Percentiles rank a stretch among this genome's conserved stretches.
Evolutionary conservation across 176 grass and related monocot species (phyloP).

Genomic region (Thinopyrum elongatum): DNA sequence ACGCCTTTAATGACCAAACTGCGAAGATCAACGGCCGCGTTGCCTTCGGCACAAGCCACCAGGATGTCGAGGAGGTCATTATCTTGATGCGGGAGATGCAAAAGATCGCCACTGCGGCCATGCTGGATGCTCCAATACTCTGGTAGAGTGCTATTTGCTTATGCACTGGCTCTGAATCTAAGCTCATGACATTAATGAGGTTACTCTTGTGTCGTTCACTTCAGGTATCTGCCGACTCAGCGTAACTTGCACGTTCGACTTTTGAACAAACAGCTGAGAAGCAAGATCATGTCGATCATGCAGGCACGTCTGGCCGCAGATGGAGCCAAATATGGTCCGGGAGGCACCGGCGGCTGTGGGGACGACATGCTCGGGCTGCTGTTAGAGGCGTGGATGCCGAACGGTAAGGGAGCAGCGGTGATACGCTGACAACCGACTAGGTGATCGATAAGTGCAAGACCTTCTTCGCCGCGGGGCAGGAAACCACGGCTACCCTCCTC

Average conservation of each 20-base stretch:
- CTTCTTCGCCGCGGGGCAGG: slow-evolving; percentile 45
- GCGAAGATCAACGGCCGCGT: slow-evolving; percentile 31
- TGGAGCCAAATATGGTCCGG: neutral
- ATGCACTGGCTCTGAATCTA: too few species aligned
- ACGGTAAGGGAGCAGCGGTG: neutral
- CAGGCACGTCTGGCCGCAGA: neutral
- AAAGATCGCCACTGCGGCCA: neutral
- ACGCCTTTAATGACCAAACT: slow-evolving; percentile 40
- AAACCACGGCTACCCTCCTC: slow-evolving; percentile 33
- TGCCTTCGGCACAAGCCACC: slow-evolving; percentile 29
- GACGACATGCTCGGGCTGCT: slow-evolving; percentile 49
- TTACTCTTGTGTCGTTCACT: neutral
- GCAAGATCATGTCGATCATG: slow-evolving; percentile 36
- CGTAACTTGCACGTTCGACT: slow-evolving; percentile 13
- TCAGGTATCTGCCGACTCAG: slow-evolving; percentile 44
- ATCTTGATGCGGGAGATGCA: slow-evolving; percentile 26
- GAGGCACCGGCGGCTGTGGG: neutral
- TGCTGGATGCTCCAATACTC: slow-evolving; percentile 24
- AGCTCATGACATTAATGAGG: neutral
- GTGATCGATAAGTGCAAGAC: slow-evolving; percentile 53
- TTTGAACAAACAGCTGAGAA: slow-evolving; percentile 25
- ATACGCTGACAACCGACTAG: slow-evolving; percentile 34
- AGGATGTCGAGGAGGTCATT: slow-evolving; percentile 25
- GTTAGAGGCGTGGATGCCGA: neutral
- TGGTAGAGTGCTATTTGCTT: neutral